Percentiles rank a stretch among this genome's conserved stretches.
phyloP scores from a whole-genome alignment of 164 flowering plant genomes.

The Piper betle region DNA sequence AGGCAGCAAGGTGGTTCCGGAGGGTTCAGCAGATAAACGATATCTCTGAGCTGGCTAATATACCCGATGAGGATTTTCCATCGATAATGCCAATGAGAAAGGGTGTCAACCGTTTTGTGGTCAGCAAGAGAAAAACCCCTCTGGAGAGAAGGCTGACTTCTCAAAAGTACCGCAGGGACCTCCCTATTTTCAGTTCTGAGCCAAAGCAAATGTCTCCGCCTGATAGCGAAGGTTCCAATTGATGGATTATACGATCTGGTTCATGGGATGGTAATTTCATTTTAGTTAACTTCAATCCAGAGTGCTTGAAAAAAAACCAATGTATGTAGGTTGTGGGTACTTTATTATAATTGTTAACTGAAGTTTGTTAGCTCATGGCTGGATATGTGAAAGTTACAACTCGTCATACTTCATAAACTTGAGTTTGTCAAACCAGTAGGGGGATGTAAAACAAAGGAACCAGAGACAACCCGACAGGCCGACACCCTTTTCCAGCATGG shows the following conservation, averaged over 20 bases:
- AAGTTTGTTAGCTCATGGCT: no score
- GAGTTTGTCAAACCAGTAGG: no score
- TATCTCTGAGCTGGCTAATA: conserved; percentile 86
- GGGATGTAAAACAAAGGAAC: no score
- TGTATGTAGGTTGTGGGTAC: no score
- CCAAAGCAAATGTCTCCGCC: conserved; percentile 10
- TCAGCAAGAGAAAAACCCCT: conserved; percentile 96
- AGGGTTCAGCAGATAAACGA: conserved; percentile 94
- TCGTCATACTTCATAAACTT: no score
- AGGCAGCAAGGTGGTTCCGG: conserved; percentile 87
- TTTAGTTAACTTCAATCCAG: no score
- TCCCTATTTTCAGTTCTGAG: conserved; percentile 61
- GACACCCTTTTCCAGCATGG: no score
- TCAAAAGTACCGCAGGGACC: conserved; percentile 69
- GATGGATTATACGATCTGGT: conserved; percentile 5
- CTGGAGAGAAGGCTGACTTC: conserved; percentile 85
- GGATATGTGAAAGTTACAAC: no score
- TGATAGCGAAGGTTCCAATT: conserved; percentile 30
- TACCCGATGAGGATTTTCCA: conserved; percentile 95
- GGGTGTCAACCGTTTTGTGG: conserved; percentile 93
- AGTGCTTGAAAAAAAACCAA: no score
- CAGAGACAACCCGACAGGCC: no score
- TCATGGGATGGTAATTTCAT: background rate
- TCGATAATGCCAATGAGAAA: conserved; percentile 98
- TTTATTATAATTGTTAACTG: no score